phyloP scores from a whole-genome alignment of 768 basidiomycete genomes.

The Boletus reticulatus region DNA sequence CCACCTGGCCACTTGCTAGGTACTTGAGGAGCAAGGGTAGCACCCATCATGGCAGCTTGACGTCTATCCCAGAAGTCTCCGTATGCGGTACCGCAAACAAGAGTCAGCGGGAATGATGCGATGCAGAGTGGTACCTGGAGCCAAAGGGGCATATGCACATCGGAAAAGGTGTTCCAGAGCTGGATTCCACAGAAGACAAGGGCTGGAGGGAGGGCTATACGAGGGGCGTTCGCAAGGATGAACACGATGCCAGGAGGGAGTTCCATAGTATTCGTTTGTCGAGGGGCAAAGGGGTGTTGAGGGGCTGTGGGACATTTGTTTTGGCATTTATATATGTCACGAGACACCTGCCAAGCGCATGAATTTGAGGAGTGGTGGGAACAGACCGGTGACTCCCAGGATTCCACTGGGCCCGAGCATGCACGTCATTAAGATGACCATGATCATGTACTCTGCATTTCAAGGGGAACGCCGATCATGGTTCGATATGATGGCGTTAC shows the following conservation, averaged over 20 bases:
- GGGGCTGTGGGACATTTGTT: neutral
- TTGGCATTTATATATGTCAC: conserved; percentile 4
- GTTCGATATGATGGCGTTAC: neutral
- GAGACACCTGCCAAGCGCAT: neutral
- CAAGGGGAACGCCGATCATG: neutral
- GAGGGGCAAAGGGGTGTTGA: neutral
- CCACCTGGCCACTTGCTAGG: conserved; percentile 36
- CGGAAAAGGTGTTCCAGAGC: conserved; percentile 8
- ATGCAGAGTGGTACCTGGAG: conserved; percentile 14
- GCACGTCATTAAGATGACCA: too few relatives aligned
- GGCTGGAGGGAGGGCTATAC: conserved; percentile 16
- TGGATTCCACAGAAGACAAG: conserved; percentile 14
- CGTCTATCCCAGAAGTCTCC: conserved; percentile 12
- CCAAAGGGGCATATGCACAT: conserved; percentile 14
- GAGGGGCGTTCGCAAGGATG: conserved; percentile 25
- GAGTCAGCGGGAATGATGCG: conserved; percentile 23
- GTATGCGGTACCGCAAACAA: conserved; percentile 15
- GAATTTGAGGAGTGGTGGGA: neutral
- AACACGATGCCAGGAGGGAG: conserved; percentile 35
- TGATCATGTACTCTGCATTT: neutral
- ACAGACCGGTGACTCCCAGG: neutral
- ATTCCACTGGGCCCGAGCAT: neutral
- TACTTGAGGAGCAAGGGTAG: conserved; percentile 33
- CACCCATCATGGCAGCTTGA: conserved; percentile 21
- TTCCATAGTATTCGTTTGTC: conserved; percentile 15